A percentile compares a stretch with the other conserved stretches of the same genome.
Evolutionary conservation across 345 rosid genomes (phyloP).

Genomic region (Salix caprea): DNA sequence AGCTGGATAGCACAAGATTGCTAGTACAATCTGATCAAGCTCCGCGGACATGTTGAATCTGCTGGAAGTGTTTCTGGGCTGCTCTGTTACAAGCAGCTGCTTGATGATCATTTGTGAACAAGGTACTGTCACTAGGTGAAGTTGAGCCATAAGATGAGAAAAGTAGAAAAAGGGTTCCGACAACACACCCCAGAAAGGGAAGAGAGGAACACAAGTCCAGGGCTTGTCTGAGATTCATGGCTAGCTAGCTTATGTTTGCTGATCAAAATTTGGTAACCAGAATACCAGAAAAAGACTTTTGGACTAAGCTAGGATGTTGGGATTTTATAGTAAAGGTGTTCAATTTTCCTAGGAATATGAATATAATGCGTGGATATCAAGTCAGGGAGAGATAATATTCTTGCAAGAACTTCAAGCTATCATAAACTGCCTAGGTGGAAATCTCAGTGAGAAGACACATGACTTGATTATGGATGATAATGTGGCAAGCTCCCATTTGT

Average conservation of each 20-base stretch:
- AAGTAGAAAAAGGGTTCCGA: slow-evolving; percentile 3
- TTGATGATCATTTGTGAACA: neutral
- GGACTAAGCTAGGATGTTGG: neutral
- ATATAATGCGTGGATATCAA: neutral
- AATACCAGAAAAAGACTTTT: neutral
- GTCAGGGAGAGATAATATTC: neutral
- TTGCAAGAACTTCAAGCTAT: neutral
- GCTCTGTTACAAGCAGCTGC: neutral
- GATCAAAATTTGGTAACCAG: neutral
- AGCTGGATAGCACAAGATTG: neutral
- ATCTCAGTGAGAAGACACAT: neutral
- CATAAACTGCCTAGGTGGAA: neutral
- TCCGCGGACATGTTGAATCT: slow-evolving; percentile 14
- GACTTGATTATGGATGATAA: neutral
- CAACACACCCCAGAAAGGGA: slow-evolving; percentile 16
- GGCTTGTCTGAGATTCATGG: slow-evolving; percentile 15
- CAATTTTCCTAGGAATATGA: too few species aligned
- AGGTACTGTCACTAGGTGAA: neutral
- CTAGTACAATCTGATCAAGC: neutral
- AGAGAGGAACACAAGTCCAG: slow-evolving; percentile 6
- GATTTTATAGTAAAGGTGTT: neutral
- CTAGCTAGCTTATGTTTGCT: neutral
- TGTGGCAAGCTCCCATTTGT: neutral
- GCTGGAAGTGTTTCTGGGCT: slow-evolving; percentile 24
- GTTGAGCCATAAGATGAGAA: neutral